phyloP scores from a whole-genome alignment of 805 yeast genomes.

The Kodamaea kaohsiungensis region DNA sequence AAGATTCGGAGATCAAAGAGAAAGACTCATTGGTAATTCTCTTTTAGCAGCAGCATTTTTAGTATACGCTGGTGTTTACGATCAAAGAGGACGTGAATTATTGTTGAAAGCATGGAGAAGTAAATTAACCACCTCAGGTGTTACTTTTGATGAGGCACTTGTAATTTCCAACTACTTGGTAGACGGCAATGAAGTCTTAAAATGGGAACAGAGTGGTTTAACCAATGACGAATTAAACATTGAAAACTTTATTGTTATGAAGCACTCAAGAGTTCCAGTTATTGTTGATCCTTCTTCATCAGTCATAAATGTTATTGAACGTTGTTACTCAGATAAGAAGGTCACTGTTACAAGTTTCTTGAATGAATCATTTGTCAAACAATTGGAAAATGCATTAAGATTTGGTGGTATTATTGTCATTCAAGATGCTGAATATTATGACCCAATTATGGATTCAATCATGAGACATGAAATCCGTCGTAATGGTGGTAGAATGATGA shows the following conservation, averaged over 20 bases:
- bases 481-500: slow-evolving; percentile 69
- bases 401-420: slow-evolving; percentile 79
- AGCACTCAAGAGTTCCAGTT: slow-evolving; percentile 45
- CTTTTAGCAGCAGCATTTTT: slow-evolving; percentile 62
- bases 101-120: slow-evolving; percentile 38
- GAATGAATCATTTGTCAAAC: slow-evolving; percentile 64
- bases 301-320: slow-evolving; percentile 17
- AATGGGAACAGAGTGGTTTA: slow-evolving; percentile 57
- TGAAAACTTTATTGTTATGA: slow-evolving; percentile 63
- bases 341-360: slow-evolving; percentile 67
- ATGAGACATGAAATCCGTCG: slow-evolving; percentile 59
- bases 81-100: slow-evolving; percentile 46
- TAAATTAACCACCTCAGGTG: slow-evolving; percentile 32
- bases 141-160: slow-evolving; percentile 41
- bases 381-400: slow-evolving; percentile 75
- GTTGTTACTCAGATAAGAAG: slow-evolving; percentile 32
- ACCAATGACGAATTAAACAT: slow-evolving; percentile 59
- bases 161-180: slow-evolving; percentile 38
- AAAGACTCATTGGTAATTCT: slow-evolving; percentile 61
- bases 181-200: slow-evolving; percentile 38
- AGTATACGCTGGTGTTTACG: slow-evolving; percentile 60
- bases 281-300: slow-evolving; percentile 69
- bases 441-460: slow-evolving; percentile 69
- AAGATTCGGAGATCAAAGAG: slow-evolving; percentile 48
- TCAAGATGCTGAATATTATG: slow-evolving; percentile 77